These are phyloP conservation scores for Trametes punicea DNA, from an alignment of 768 basidiomycete genomes.

Conservation along the genomic window DNA sequence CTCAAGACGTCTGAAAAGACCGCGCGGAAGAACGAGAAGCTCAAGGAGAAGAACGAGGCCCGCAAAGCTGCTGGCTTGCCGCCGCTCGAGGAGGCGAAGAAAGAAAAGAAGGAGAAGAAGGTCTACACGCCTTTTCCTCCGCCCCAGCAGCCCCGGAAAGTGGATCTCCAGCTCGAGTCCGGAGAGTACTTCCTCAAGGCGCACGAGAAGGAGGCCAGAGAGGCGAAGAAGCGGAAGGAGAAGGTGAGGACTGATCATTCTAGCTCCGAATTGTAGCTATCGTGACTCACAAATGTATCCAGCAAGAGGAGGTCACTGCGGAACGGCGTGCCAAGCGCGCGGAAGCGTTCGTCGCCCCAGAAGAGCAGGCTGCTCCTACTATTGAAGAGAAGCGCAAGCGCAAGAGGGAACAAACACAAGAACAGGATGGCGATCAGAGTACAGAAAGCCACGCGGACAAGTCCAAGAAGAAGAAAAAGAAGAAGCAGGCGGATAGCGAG, in stretches of 20 bases:
- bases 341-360: constrained; percentile 84
- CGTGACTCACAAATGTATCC: background rate
- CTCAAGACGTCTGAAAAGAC: constrained; percentile 95
- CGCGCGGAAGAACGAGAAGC: constrained; percentile 76
- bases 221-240: constrained; percentile 67
- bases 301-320: constrained; percentile 79
- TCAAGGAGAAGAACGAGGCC: constrained; percentile 58
- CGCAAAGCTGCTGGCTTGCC: constrained; percentile 65
- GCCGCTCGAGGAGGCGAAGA: constrained; percentile 32
- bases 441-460: constrained; percentile 34
- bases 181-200: constrained; percentile 98
- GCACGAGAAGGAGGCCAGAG: constrained; percentile 77
- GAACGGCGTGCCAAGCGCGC: constrained; percentile 78
- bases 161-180: constrained; percentile 92
- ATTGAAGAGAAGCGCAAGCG: constrained; percentile 75
- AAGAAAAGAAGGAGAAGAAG: constrained; percentile 72
- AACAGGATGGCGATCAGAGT: constrained; percentile 21
- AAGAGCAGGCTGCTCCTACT: constrained; percentile 68
- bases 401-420: constrained; percentile 38
- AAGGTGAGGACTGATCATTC: constrained; percentile 45
- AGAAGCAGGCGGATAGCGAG: constrained; percentile 32
- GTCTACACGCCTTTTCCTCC: constrained; percentile 99
- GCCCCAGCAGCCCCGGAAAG: constrained; percentile 89
- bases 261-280: background rate
- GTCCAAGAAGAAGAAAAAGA: constrained; percentile 39